A percentile compares a stretch with the other conserved stretches of the same genome.
phyloP scores from a whole-genome alignment of 805 yeast genomes.

The Kodamaea sagamina region DNA sequence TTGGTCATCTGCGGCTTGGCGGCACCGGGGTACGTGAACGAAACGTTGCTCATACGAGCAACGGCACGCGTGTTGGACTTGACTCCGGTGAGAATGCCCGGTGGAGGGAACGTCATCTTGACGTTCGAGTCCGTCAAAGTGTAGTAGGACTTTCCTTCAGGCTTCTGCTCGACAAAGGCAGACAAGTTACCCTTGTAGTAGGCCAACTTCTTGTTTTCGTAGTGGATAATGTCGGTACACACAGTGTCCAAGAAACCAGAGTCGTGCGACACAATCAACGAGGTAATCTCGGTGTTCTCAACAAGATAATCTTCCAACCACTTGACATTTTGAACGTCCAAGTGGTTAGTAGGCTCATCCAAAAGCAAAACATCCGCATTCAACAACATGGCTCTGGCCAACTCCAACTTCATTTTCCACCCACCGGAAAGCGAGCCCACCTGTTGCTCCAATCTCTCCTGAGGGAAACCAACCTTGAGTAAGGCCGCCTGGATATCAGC shows the following conservation, averaged over 20 bases:
- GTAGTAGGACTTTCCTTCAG: conserved; percentile 95
- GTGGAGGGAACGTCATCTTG: conserved; percentile 98
- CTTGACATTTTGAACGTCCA: conserved; percentile 89
- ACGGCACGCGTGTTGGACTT: conserved; percentile 93
- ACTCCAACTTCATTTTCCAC: conserved; percentile 98
- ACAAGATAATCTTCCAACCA: conserved; percentile 91
- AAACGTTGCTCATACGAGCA: conserved; percentile 80
- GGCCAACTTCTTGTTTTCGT: conserved; percentile 90
- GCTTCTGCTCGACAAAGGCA: conserved; percentile 85
- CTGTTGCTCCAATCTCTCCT: conserved; percentile 82
- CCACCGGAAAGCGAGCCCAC: conserved; percentile 98
- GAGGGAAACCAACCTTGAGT: conserved; percentile 86
- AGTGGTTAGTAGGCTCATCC: conserved; percentile 98
- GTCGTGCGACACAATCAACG: conserved; percentile 96
- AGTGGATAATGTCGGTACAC: conserved; percentile 95
- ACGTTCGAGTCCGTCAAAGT: conserved; percentile 90
- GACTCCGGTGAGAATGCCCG: conserved; percentile 97
- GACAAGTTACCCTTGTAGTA: conserved; percentile 96
- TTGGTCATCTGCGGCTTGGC: conserved; percentile 74
- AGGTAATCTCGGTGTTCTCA: conserved; percentile 83
- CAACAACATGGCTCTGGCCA: conserved; percentile 98
- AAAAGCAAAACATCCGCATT: conserved; percentile 91
- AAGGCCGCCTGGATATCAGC: conserved; percentile 69
- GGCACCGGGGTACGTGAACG: conserved; percentile 89
- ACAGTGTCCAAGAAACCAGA: conserved; percentile 94